Evolutionary conservation across 73 alveolate species (phyloP).

Genomic region (Tetrahymena elliotti): DNA sequence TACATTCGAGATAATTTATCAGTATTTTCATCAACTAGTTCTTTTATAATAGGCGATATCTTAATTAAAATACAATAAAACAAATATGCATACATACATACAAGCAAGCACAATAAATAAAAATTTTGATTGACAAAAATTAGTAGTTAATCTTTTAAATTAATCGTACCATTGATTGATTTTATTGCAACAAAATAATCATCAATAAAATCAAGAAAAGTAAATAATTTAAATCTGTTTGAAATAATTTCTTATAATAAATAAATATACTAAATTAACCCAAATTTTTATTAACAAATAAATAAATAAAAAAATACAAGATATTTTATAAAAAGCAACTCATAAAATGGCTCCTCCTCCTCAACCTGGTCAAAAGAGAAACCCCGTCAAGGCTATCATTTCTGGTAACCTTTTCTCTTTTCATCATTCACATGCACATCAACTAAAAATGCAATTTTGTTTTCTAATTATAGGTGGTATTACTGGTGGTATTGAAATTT

Average conservation of each 20-base stretch:
- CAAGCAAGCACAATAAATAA: too few relatives aligned
- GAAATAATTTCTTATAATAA: background rate
- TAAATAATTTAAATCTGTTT: background rate
- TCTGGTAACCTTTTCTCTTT: background rate
- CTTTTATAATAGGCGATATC: too few relatives aligned
- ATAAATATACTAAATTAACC: background rate
- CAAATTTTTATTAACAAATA: background rate
- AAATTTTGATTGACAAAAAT: background rate
- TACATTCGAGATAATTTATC: background rate
- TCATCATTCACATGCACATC: background rate
- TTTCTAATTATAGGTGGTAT: constrained; percentile 59
- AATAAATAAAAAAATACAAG: background rate
- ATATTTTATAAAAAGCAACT: background rate
- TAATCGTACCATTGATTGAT: background rate
- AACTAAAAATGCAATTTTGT: background rate
- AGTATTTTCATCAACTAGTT: background rate
- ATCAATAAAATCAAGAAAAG: background rate
- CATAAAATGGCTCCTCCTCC: background rate
- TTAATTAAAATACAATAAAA: too few relatives aligned
- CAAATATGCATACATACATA: too few relatives aligned
- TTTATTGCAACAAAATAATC: background rate
- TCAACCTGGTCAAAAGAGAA: background rate
- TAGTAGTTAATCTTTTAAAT: background rate
- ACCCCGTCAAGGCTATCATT: background rate
- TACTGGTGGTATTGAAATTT: constrained; percentile 89